Base-by-base conservation (phyloP, 164 flowering plant genomes). In the Piper betle region DNA sequence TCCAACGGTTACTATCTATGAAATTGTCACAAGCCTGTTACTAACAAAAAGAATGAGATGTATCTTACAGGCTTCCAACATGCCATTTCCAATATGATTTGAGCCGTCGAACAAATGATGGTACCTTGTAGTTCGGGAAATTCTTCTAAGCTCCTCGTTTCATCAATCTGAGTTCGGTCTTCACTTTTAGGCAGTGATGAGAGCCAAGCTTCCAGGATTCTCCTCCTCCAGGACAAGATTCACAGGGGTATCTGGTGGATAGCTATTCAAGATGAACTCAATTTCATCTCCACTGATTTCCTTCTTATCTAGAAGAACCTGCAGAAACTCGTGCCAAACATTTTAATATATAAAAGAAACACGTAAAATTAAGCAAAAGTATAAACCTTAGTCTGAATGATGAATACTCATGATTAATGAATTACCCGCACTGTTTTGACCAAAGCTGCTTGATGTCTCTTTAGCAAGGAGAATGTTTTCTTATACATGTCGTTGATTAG, bases 211-310 rank as follows among this genome's bases (percentile, higher is more conserved):
- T 52, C 86, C 97, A 0, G 94, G 97, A 69, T 83, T 81, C 68
- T 84, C 86, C 73, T 93, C 96, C 64, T 83, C 75, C 69, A 90
- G 64, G 38, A 93, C 78, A 64, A 67, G 79, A 62, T 69, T 75
- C 12, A 78, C 39, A 3, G 90, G 94, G 16, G 86, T 85, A 60
- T 87, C 80, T 25, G 82, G 77, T 60, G 98, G 97, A 73, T 93
- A 90, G 12, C 68, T 79, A 59, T 82, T 64, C 59, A 93, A 59
- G 46, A 93, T 87, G 62, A 62, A 77, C 57, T 93, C 91, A 6
- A 90, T 81, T 61, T 84, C 83, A 52, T 83, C 85, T 52, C 96
- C 97, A 62, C 82, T 79, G 53, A 90, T 83, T 80, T 87, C 96
- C 71, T 77, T 73, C 66, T 79, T 80, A 61, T 81, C 74, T 5